Evolutionary conservation across 2,329 filamentous ascomycete species (phyloP).

Genomic region (Xylariaceae sp.): DNA sequence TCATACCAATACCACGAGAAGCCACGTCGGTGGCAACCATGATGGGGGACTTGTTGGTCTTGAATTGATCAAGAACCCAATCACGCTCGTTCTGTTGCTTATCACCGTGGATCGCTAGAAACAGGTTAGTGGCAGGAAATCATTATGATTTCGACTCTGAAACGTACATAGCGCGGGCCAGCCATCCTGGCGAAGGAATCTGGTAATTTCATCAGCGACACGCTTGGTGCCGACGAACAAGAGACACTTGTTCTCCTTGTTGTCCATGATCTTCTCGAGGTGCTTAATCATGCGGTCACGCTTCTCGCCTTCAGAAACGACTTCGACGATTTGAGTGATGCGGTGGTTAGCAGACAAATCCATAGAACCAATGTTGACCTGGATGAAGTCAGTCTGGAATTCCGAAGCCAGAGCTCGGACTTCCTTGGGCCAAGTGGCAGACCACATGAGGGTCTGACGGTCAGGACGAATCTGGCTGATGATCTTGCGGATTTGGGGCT

Average conservation of each 20-base stretch:
- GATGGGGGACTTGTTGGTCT: constrained; percentile 98
- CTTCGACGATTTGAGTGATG: constrained; percentile 96
- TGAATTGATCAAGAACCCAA: constrained; percentile 99
- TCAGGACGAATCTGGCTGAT: constrained; percentile 96
- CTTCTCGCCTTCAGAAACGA: constrained; percentile 95
- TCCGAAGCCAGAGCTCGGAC: constrained; percentile 86
- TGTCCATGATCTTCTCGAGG: constrained; percentile 95
- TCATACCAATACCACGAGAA: constrained; percentile 99
- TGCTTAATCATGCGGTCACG: constrained; percentile 96
- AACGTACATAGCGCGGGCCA: constrained; percentile 92
- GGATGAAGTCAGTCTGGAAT: constrained; percentile 92
- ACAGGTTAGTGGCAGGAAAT: constrained; percentile 40
- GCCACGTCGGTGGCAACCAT: constrained; percentile 99
- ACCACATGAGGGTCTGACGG: constrained; percentile 99
- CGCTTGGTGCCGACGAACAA: constrained; percentile 94
- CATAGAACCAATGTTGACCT: constrained; percentile 97
- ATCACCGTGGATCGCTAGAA: constrained; percentile 88
- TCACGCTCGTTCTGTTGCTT: constrained; percentile 99
- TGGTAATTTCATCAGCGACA: constrained; percentile 94
- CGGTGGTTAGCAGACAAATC: constrained; percentile 95
- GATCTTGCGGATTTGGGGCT: constrained; percentile 98
- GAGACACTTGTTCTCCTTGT: constrained; percentile 89
- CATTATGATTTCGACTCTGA: constrained; percentile 36
- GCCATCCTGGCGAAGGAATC: constrained; percentile 93
- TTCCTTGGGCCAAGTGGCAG: constrained; percentile 98